Conservation (phyloP, 371 early-diverging fungal genomes). For the Mortierella sp. region DNA sequence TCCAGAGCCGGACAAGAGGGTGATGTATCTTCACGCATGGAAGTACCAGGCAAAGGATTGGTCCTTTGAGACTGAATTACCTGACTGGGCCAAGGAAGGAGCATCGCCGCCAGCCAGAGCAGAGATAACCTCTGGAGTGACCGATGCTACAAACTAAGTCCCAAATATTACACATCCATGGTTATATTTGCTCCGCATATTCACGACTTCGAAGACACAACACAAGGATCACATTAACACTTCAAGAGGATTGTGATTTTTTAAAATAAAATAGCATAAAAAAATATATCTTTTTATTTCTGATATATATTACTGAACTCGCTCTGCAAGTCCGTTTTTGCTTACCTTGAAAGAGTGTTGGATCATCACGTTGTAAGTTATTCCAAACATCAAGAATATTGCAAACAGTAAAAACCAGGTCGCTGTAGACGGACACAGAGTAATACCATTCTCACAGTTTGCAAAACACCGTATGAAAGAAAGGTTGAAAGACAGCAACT, state of each 20-base stretch:
- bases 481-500: neutral
- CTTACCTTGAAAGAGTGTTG: neutral
- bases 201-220: too few species aligned
- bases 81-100: constrained; percentile 80
- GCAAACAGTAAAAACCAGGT: neutral
- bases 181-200: constrained; percentile 2
- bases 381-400: too few species aligned
- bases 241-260: too few species aligned
- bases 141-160: neutral
- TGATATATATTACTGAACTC: too few species aligned
- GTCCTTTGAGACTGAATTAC: constrained; percentile 81
- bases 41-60: constrained; percentile 77
- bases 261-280: too few species aligned
- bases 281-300: neutral
- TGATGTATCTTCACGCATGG: constrained; percentile 89
- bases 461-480: constrained; percentile 1
- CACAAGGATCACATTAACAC: too few species aligned
- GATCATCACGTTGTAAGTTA: too few species aligned
- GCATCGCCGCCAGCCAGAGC: neutral
- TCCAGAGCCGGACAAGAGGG: constrained; percentile 73
- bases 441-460: neutral
- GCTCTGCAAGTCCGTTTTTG: too few species aligned
- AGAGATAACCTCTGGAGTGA: neutral
- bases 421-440: neutral
- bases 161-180: neutral